Percentiles rank a stretch among this genome's conserved stretches.
Evolutionary conservation across 108 stramenopile genomes (phyloP).

Genomic region (Nannochloropsis salina): DNA sequence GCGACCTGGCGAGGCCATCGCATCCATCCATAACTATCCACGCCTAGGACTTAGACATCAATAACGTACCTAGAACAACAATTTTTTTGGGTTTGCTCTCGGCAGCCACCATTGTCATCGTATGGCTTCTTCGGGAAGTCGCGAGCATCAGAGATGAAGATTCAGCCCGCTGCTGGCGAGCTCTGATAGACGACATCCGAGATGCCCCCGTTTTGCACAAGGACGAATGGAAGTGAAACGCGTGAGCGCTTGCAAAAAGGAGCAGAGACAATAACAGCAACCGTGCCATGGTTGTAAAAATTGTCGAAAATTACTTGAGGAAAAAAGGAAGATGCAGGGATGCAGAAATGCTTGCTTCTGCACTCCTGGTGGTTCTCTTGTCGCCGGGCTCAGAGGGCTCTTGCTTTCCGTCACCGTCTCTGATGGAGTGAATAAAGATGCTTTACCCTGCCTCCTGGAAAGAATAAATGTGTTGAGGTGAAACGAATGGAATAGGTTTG

Average conservation of each 20-base stretch:
- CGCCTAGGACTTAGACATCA: background rate
- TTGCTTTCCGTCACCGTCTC: no score
- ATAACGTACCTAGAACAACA: constrained; percentile 32
- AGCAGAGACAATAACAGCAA: background rate
- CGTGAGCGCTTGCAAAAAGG: background rate
- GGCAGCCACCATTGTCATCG: background rate
- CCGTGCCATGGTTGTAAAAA: background rate
- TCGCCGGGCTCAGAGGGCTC: no score
- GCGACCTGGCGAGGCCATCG: constrained; percentile 26
- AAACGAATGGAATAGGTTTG: no score
- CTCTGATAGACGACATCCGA: background rate
- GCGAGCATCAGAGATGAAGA: background rate
- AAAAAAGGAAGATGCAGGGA: constrained; percentile 17
- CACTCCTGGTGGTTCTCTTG: no score
- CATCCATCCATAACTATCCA: background rate
- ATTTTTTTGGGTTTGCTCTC: constrained; percentile 25
- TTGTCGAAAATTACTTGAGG: background rate
- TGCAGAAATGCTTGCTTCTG: background rate
- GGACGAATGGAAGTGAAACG: background rate
- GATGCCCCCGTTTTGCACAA: background rate
- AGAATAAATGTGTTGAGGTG: no score
- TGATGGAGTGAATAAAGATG: no score
- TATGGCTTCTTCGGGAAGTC: background rate
- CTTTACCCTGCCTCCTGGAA: no score
- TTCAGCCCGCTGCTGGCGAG: background rate